Evolutionary conservation across 805 yeast genomes (phyloP), one percentile per base, ranked within the genome.

Genomic region (Zygotorulaspora sp.): DNA sequence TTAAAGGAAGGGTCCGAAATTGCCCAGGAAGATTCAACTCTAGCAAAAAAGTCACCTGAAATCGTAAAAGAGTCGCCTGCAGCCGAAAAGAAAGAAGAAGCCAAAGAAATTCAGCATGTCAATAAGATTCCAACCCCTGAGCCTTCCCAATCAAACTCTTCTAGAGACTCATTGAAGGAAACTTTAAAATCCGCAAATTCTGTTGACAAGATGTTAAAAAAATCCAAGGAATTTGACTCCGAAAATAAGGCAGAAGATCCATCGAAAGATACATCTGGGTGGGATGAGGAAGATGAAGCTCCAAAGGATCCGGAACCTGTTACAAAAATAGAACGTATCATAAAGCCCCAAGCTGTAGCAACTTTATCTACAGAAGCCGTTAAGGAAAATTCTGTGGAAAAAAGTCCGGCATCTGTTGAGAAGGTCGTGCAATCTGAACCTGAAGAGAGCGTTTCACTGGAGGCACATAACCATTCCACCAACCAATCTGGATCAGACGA

Each of bases 21-120:
- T 21, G 35, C 45, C 16, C 38, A 66, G 68, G 72, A 71, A 62
- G 38, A 49, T 6, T 47, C 71, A 55, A 52, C 67, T 58, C 17
- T 57, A 49, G 51, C n/a, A 10, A 32, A 32, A 18, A 32, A 24
- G 14, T 33, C 28, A 5, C 23, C 42, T 21, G 34, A 30, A 31
- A 11, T 14, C 14, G 22, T 9, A n/a, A 55, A 61, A 13, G 50
- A 57, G 7, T 11, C 42, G 16, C 30, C 20, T 19, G 35, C 31
- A 8, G 38, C 41, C 6, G 34, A 37, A 27, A 34, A 51, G 26
- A 40, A 38, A 21, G 27, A 32, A 23, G 57, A 44, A 22, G 36
- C 52, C 8, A 37, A 41, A 43, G 44, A 49, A 23, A 56, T 58
- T 21, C 43, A 45, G 35, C 40, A 44, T 29, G 31, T 53, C 38